Evolutionary conservation across 2,329 filamentous ascomycete genomes (phyloP).

Genomic region (Fusarium ramigenum): DNA sequence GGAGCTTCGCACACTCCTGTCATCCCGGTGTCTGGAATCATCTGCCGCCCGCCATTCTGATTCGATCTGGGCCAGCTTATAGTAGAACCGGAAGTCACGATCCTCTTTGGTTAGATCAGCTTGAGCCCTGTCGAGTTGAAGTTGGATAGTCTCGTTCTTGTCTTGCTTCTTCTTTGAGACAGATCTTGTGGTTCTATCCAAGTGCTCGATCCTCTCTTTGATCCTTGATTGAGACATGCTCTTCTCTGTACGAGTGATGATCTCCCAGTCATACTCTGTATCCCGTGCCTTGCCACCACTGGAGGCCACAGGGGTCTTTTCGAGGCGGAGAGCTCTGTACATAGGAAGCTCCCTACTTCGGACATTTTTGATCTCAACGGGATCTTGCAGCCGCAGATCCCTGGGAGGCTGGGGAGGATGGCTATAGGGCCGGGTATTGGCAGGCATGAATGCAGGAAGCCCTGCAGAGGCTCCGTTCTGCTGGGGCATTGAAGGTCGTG

Average conservation of each 20-base stretch:
- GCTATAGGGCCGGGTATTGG: not conserved
- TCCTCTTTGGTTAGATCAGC: constrained; percentile 49
- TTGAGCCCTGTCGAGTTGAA: constrained; percentile 54
- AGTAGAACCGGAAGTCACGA: constrained; percentile 51
- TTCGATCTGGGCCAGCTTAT: constrained; percentile 57
- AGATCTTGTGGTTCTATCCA: constrained; percentile 47
- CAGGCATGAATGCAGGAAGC: constrained; percentile 10
- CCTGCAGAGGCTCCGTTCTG: not conserved
- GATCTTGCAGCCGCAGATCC: constrained; percentile 28
- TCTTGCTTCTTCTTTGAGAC: constrained; percentile 52
- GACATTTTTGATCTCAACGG: constrained; percentile 48
- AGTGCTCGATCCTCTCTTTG: constrained; percentile 48
- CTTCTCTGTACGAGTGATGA: constrained; percentile 45
- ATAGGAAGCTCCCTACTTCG: constrained; percentile 49
- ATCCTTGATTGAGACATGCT: constrained; percentile 52
- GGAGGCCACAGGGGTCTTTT: constrained; percentile 49
- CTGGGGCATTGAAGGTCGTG: constrained; percentile 2
- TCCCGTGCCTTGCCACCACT: constrained; percentile 50
- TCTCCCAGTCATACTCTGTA: constrained; percentile 53
- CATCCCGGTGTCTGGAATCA: constrained; percentile 31
- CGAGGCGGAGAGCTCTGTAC: constrained; percentile 54
- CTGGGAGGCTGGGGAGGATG: constrained; percentile 26
- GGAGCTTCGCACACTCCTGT: constrained; percentile 31
- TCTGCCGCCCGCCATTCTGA: constrained; percentile 47
- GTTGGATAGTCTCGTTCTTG: constrained; percentile 50